Evolutionary conservation across 805 yeast genomes (phyloP), one percentile per base, ranked within the genome.

Genomic region (Lipomyces sp.): DNA sequence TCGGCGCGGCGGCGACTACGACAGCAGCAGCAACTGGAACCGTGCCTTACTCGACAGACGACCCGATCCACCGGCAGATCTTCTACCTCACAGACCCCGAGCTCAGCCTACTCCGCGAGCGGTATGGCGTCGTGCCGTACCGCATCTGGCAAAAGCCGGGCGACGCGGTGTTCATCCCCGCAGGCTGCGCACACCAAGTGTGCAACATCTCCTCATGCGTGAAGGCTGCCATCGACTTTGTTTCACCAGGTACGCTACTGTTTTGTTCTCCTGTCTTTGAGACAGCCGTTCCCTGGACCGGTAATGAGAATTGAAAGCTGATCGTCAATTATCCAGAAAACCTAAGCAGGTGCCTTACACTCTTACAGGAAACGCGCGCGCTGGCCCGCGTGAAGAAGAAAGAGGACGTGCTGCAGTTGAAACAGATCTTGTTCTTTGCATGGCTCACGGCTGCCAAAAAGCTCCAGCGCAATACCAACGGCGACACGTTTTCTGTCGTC

Each of bases 161-260:
- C n/a, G 59, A 55, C 38, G 56, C 55, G 4, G 59, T 55, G 47
- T 45, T 55, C 23, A 47, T 55, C 18, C 59, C 59, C 8, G 59
- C 59, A 10, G 59, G 59, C 4, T 55, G 59, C 37, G 54, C 58
- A 2, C 52, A 49, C 40, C 59, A 55, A 28, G 59, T 50, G n/a
- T 47, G 59, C 23, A 55, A 55, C 32, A 24, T 52, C 11, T 47
- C 59, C n/a, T 42, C 53, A 6, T 55, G 59, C 33, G 41, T 54
- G 19, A 54, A 54, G 24, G 58, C 46, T 8, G 50, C 56, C 2
- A 37, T 43, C 24, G 56, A 51, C 26, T 55, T 55, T n/a, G 54
- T 55, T 16, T 52, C 57, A 13, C 59, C 59, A 3, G 55, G 55
- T 51, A 38, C 16, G 46, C 35, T 19, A 29, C 24, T 23, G 8